phyloP scores from a whole-genome alignment of 192 early-diverging fungal species.

The Funneliformis mosseae region DNA sequence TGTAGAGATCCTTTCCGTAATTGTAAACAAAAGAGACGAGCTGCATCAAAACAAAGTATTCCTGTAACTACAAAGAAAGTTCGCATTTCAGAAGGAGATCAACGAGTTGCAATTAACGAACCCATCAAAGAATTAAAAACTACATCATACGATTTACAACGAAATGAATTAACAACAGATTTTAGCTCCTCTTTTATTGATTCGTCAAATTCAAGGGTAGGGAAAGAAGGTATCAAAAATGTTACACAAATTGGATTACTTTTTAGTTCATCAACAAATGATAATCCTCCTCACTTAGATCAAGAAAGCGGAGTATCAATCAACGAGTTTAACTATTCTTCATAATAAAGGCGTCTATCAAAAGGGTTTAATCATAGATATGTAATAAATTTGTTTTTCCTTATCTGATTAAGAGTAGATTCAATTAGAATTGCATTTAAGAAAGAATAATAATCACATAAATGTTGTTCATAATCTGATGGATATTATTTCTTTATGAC shows the following conservation, averaged over 20 bases:
- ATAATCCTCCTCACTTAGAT: background rate
- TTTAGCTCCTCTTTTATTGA: background rate
- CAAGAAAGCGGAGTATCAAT: too few species aligned
- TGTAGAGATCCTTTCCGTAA: slow-evolving; percentile 22
- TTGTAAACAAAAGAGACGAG: slow-evolving; percentile 2
- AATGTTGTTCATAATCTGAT: too few species aligned
- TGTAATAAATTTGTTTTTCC: too few species aligned
- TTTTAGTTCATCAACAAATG: background rate
- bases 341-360: too few species aligned
- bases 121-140: background rate
- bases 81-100: background rate
- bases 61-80: background rate
- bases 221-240: background rate
- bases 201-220: too few species aligned
- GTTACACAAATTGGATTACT: background rate
- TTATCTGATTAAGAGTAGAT: too few species aligned
- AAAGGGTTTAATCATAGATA: too few species aligned
- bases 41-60: background rate
- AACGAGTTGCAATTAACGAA: background rate
- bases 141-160: background rate
- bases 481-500: too few species aligned
- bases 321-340: too few species aligned
- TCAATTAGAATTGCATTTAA: too few species aligned
- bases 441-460: too few species aligned
- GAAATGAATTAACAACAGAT: background rate